phyloP scores from a whole-genome alignment of 148 eudicot species.

The Silene latifolia region DNA sequence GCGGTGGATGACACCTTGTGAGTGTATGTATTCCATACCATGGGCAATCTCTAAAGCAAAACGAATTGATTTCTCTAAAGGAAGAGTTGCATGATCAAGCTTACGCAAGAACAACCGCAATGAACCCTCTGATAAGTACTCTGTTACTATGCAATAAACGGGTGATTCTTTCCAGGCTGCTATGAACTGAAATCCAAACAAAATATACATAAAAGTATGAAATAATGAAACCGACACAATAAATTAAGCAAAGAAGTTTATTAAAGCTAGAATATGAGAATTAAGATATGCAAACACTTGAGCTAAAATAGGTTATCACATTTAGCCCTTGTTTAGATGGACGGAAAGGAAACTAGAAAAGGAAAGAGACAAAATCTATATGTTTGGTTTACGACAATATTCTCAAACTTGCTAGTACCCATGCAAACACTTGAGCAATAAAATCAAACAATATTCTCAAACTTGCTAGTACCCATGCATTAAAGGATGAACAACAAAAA shows the following conservation, averaged over 20 bases:
- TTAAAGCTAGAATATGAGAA: background rate
- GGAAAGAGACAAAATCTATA: background rate
- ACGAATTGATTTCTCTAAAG: constrained; percentile 45
- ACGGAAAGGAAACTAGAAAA: background rate
- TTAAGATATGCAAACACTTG: background rate
- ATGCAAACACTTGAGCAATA: background rate
- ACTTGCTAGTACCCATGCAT: background rate
- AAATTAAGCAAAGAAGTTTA: background rate
- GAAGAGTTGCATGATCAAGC: constrained; percentile 59
- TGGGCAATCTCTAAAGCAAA: constrained; percentile 75
- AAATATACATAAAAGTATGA: background rate
- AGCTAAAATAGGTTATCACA: background rate
- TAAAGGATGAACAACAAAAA: background rate
- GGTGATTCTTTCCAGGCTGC: constrained; percentile 83
- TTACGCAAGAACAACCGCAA: constrained; percentile 80
- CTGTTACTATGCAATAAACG: constrained; percentile 66
- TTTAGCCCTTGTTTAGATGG: background rate
- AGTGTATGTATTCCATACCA: constrained; percentile 89
- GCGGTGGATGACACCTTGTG: constrained; percentile 88
- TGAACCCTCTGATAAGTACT: constrained; percentile 78
- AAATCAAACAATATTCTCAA: background rate
- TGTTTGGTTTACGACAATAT: background rate
- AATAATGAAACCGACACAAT: background rate
- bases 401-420: too few relatives aligned
- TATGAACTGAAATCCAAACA: constrained; percentile 52